Evolutionary conservation across 345 rosid species (phyloP).

Genomic region (Pugionium cornutum): DNA sequence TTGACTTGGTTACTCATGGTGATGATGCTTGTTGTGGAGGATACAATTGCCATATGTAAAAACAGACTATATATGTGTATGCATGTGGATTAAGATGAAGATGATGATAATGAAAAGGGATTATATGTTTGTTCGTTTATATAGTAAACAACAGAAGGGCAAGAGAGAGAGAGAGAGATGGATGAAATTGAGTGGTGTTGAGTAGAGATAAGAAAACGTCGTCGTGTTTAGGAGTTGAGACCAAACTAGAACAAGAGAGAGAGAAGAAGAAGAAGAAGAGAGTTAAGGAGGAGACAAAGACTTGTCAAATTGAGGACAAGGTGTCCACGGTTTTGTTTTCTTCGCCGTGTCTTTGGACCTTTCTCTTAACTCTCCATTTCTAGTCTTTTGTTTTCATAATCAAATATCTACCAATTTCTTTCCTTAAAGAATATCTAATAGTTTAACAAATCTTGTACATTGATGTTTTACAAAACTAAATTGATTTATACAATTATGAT

Average conservation of each 20-base stretch:
- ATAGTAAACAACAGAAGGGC: conserved; percentile 33
- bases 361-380: conserved; percentile 39
- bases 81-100: conserved; percentile 38
- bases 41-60: conserved; percentile 64
- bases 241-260: conserved; percentile 33
- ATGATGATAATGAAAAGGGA: conserved; percentile 24
- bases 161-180: conserved; percentile 17
- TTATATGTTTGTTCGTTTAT: conserved; percentile 38
- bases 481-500: too few species aligned
- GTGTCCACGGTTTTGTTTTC: conserved; percentile 49
- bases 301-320: conserved; percentile 58
- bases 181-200: conserved; percentile 42
- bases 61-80: conserved; percentile 26
- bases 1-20: conserved; percentile 38
- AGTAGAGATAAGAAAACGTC: conserved; percentile 43
- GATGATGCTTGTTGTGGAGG: conserved; percentile 57
- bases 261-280: conserved; percentile 13
- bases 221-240: conserved; percentile 28
- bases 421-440: too few species aligned
- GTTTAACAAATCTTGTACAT: too few species aligned
- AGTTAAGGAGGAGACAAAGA: conserved; percentile 65
- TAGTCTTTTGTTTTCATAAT: not conserved
- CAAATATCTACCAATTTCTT: too few species aligned
- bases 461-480: too few species aligned
- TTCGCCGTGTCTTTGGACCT: conserved; percentile 60